phyloP scores from a whole-genome alignment of 768 basidiomycete genomes.

The Phanerodontia chrysosporium region DNA sequence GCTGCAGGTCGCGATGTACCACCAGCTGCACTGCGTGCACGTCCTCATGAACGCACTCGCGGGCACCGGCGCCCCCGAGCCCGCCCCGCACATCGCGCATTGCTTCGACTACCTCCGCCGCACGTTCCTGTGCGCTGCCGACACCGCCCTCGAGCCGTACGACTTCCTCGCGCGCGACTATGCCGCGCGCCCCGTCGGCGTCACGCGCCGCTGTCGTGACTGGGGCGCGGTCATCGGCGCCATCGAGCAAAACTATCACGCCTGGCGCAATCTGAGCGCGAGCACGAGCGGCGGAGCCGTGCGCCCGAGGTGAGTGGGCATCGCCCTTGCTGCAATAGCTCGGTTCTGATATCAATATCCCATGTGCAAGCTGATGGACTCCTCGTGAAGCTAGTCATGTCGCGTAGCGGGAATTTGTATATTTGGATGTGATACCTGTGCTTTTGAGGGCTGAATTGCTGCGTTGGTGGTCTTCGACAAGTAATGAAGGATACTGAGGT shows the following conservation, averaged over 20 bases:
- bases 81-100: slow-evolving; percentile 13
- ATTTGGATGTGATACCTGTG: too few species aligned
- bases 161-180: slow-evolving; percentile 3
- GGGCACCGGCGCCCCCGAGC: neutral
- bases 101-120: slow-evolving; percentile 20
- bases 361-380: too few species aligned
- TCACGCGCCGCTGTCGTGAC: neutral
- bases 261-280: neutral
- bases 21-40: slow-evolving; percentile 15
- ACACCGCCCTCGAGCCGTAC: slow-evolving; percentile 16
- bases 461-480: too few species aligned
- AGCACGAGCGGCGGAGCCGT: too few species aligned
- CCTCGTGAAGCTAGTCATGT: too few species aligned
- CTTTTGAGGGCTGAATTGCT: too few species aligned
- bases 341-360: too few species aligned
- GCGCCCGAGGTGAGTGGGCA: neutral
- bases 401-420: too few species aligned
- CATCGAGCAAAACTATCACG: neutral
- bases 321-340: too few species aligned
- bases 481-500: too few species aligned
- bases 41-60: slow-evolving; percentile 1
- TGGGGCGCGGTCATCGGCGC: neutral
- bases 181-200: neutral
- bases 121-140: slow-evolving; percentile 18
- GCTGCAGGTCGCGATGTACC: slow-evolving; percentile 14